phyloP scores from a whole-genome alignment of 2,329 filamentous ascomycete species.

The Colletotrichum tofieldiae region DNA sequence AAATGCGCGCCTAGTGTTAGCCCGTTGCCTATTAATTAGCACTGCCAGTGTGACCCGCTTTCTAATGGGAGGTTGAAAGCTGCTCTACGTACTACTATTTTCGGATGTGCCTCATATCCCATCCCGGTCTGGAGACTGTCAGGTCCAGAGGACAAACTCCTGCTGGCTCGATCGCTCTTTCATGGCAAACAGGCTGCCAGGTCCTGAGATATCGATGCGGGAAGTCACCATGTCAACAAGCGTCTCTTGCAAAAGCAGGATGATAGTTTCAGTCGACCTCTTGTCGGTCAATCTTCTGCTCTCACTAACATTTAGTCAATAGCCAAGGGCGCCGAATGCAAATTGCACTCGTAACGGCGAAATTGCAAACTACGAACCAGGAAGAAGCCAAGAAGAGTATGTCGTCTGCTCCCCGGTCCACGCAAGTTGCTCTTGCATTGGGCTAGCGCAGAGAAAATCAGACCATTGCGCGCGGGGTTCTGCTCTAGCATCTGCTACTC shows the following conservation, averaged over 20 bases:
- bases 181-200: background rate
- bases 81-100: background rate
- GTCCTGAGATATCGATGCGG: background rate
- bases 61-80: too few relatives aligned
- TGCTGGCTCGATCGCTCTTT: background rate
- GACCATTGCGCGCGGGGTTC: background rate
- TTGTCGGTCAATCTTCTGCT: background rate
- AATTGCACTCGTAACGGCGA: background rate
- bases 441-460: background rate
- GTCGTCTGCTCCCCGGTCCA: background rate
- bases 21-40: background rate
- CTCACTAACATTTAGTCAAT: background rate
- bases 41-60: slow-evolving; percentile 1
- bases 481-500: background rate
- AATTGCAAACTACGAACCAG: slow-evolving; percentile 1
- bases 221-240: background rate
- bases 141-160: background rate
- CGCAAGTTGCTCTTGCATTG: background rate
- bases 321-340: background rate
- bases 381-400: background rate
- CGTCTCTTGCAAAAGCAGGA: background rate
- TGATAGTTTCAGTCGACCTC: background rate
- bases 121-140: background rate
- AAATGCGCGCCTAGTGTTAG: slow-evolving; percentile 16
- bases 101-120: background rate